These are phyloP conservation scores for Acanthamoeba castellanii DNA, from an alignment of 208 protist species.

Conservation along the genomic window DNA sequence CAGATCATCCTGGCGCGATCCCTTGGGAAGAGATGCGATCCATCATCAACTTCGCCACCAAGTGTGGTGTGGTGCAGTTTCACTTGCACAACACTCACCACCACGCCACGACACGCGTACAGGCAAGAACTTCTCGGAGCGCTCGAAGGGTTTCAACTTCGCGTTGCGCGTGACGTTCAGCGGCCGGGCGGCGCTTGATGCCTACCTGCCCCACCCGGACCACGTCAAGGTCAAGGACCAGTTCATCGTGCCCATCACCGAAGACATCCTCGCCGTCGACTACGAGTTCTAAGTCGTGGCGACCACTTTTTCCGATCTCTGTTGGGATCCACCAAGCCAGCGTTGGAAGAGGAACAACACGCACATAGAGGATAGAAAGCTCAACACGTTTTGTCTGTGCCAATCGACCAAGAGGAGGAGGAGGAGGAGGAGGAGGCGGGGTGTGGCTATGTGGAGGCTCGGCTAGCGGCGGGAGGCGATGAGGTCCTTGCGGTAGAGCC, in stretches of 20 bases:
- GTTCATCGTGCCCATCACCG: conserved; percentile 48
- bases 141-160: conserved; percentile 53
- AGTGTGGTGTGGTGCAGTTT: no score
- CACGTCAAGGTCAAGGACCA: conserved; percentile 72
- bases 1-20: no score
- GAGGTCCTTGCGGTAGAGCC: conserved; percentile 21
- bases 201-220: conserved; percentile 55
- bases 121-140: conserved; percentile 70
- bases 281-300: conserved; percentile 39
- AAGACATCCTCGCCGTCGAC: conserved; percentile 61
- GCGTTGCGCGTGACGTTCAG: conserved; percentile 30
- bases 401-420: no score
- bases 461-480: not conserved
- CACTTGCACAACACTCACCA: not conserved
- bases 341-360: no score
- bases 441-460: not conserved
- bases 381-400: no score
- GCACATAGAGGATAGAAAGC: no score
- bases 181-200: conserved; percentile 4
- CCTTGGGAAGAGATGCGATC: no score
- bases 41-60: not conserved
- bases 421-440: no score
- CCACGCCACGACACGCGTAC: not conserved
- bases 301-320: no score
- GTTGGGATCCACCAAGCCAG: not conserved